phyloP scores from a whole-genome alignment of 2,329 filamentous ascomycete genomes.

The Fusarium sp. region DNA sequence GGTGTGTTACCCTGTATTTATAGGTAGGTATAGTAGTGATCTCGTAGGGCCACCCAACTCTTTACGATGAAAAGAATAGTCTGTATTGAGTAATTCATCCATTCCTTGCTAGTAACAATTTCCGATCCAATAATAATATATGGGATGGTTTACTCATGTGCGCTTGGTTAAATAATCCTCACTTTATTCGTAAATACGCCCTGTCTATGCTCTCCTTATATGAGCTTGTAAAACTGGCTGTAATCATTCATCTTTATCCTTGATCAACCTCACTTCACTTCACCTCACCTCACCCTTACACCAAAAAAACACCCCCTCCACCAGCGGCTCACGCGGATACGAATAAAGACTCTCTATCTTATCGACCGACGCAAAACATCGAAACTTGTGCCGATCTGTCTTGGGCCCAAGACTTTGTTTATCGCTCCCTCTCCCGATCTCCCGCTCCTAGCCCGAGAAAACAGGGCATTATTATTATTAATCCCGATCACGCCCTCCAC shows the following conservation, averaged over 20 bases:
- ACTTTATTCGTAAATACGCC: background rate
- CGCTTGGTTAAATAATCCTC: background rate
- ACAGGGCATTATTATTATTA: constrained; percentile 15
- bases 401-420: background rate
- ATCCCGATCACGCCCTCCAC: constrained; percentile 3
- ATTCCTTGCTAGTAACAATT: too few relatives aligned
- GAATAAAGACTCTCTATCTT: background rate
- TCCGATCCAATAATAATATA: background rate
- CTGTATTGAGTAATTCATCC: background rate
- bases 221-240: background rate
- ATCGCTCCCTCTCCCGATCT: background rate
- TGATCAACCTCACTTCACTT: constrained; percentile 5
- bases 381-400: constrained; percentile 9
- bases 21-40: background rate
- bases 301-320: constrained; percentile 9
- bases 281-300: constrained; percentile 5
- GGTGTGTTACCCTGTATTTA: background rate
- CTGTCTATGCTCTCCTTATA: background rate
- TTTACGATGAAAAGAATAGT: background rate
- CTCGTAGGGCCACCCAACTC: background rate
- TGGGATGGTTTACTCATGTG: background rate
- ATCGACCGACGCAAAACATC: background rate
- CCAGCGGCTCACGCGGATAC: constrained; percentile 26
- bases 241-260: background rate
- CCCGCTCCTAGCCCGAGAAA: background rate